Evolutionary conservation across 257 asterid species (phyloP), one percentile per base, ranked within the genome.

Genomic region (Knoxia roxburghii): DNA sequence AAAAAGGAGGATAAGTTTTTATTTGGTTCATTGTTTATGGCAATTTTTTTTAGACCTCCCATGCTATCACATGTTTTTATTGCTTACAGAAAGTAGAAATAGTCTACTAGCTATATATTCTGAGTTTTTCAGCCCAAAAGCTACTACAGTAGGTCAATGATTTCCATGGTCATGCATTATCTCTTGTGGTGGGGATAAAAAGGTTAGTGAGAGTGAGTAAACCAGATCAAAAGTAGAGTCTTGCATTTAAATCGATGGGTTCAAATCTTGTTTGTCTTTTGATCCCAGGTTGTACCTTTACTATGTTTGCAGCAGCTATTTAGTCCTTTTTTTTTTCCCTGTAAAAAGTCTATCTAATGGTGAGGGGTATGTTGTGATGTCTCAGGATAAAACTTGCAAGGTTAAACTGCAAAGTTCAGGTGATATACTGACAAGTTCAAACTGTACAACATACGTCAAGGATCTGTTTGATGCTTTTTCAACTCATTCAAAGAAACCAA

Each of bases 361-460:
- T 61, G 60, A 45, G 67, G 50, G 32, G 50, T 45, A 32, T 64
- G 62, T 68, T 57, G 51, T 67, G 46, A 29, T 24, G 29, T 78
- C 68, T 75, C 87, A 86, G 96, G 91, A 75, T 27, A 84, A 77
- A 40, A 37, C 37, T 66, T 50, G 53, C 27, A 75, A 73, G 75
- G 65, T 52, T 73, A 80, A 76, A 73, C 72, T 62, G 71, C 86
- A 58, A 62, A 69, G 73, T 74, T 79, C 79, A 64, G 82, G 68
- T 20, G 54, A 64, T 67, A 68, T 69, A 20, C 39, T 33, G 24
- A 54, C 69, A 81, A 73, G 48, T 55, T 54, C 75, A 41, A 76
- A 76, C 26, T 40, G 67, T 73, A 68, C 82, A 50, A 68, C 69
- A 26, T 17, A 52, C 68, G 64, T 60, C 53, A 79, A 71, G 73